phyloP scores from a whole-genome alignment of 2,329 filamentous ascomycete species.

The Dactylellina haptotyla region DNA sequence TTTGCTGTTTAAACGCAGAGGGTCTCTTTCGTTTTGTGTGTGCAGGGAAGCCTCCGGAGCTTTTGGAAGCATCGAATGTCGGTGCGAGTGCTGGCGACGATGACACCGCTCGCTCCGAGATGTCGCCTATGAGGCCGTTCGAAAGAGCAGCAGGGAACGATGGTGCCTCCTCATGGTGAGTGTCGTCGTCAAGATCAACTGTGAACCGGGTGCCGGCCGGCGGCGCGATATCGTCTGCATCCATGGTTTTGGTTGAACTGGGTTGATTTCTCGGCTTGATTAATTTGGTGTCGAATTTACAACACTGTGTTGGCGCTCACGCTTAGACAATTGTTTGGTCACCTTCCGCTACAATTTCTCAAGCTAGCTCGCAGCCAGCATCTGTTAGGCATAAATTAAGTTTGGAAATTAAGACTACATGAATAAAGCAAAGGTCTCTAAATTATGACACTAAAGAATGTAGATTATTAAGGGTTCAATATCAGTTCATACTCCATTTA shows the following conservation, averaged over 20 bases:
- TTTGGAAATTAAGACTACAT: no score
- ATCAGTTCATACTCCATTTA: no score
- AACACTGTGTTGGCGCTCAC: no score
- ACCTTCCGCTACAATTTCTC: no score
- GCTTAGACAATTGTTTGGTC: no score
- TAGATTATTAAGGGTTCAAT: no score
- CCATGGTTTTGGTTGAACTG: conserved; percentile 6
- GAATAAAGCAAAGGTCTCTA: no score
- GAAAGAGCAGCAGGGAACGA: background rate
- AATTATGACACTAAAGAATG: no score
- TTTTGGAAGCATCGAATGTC: conserved; percentile 29
- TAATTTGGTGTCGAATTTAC: no score
- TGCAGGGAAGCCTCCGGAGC: conserved; percentile 77
- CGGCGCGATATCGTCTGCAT: conserved; percentile 28
- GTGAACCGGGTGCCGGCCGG: conserved; percentile 47
- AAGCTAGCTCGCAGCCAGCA: no score
- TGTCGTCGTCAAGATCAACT: conserved; percentile 31
- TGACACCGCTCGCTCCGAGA: conserved; percentile 40
- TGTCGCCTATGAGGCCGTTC: conserved; percentile 30
- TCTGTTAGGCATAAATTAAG: no score
- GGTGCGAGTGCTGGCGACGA: conserved; percentile 18
- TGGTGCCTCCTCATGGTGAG: conserved; percentile 1
- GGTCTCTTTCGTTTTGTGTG: conserved; percentile 79
- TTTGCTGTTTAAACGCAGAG: conserved; percentile 78
- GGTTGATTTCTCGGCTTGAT: no score